Evolutionary conservation across 306 rosid species (phyloP).

Genomic region (Trichosanthes cucumerina): DNA sequence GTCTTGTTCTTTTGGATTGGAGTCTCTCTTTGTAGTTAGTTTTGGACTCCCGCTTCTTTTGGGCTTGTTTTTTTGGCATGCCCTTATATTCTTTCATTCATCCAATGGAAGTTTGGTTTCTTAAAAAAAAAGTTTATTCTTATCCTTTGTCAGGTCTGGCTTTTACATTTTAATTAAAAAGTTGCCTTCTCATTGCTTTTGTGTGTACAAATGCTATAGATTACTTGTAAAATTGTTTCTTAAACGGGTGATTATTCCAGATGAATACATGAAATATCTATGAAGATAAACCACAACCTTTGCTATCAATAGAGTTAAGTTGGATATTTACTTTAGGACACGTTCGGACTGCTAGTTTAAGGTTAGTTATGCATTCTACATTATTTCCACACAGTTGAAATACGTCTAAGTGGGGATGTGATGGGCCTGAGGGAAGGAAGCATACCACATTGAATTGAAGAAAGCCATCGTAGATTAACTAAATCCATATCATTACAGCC

Average conservation of each 20-base stretch:
- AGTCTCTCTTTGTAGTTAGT: too few species aligned
- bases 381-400: not conserved
- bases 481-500: not conserved
- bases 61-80: too few species aligned
- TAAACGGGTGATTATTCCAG: not conserved
- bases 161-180: not conserved
- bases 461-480: not conserved
- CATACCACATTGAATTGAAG: not conserved
- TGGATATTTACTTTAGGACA: not conserved
- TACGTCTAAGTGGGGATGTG: too few species aligned
- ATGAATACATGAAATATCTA: not conserved
- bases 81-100: too few species aligned
- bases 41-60: too few species aligned
- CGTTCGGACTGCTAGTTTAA: not conserved
- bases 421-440: not conserved
- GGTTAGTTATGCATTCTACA: not conserved
- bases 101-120: too few species aligned
- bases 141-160: not conserved
- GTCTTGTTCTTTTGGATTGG: too few species aligned
- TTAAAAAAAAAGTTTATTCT: constrained; percentile 16
- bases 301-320: not conserved
- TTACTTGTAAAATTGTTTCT: not conserved
- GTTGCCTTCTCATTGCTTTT: not conserved
- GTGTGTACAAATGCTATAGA: not conserved
- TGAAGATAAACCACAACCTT: not conserved